A percentile compares a stretch with the other conserved stretches of the same genome.
phyloP scores from a whole-genome alignment of 2,329 filamentous ascomycete species.

The Pseudodiploospora longispora region DNA sequence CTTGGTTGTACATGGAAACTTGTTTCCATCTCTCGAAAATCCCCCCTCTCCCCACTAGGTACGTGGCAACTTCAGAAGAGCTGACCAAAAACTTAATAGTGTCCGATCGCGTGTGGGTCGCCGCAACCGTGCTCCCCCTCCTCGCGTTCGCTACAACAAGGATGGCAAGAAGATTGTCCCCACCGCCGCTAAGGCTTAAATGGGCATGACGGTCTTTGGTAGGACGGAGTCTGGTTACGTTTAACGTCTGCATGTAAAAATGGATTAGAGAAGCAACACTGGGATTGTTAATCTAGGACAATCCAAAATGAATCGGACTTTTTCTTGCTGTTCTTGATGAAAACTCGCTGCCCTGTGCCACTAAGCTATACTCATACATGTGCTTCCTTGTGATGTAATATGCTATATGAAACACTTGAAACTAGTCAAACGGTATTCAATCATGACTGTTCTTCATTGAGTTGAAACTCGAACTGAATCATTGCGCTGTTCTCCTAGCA shows the following conservation, averaged over 20 bases:
- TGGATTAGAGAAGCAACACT: conserved; percentile 27
- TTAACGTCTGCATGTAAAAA: conserved; percentile 30
- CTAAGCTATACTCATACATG: no score
- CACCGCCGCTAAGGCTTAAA: conserved; percentile 40
- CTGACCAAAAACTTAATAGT: conserved; percentile 49
- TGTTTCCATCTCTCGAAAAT: conserved; percentile 11
- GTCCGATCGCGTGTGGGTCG: conserved; percentile 94
- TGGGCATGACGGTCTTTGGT: conserved; percentile 16
- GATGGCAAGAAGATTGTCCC: conserved; percentile 99
- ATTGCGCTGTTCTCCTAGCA: no score
- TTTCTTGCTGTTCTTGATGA: conserved; percentile 11
- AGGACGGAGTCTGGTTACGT: conserved; percentile 31
- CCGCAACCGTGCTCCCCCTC: conserved; percentile 97
- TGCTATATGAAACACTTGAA: no score
- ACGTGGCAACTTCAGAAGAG: conserved; percentile 18
- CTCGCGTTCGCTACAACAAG: conserved; percentile 99
- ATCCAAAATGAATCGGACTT: conserved; percentile 17
- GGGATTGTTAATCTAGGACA: conserved; percentile 19
- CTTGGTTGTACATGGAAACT: conserved; percentile 45
- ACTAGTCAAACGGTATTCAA: no score
- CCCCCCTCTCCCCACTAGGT: conserved; percentile 16
- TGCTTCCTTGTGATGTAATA: no score
- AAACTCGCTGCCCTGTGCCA: not conserved
- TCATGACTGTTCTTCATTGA: no score
- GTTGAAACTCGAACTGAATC: no score